These are phyloP conservation scores for Fusarium sterilihyphosum DNA, from an alignment of 2,329 filamentous ascomycete species.

Conservation along the genomic window DNA sequence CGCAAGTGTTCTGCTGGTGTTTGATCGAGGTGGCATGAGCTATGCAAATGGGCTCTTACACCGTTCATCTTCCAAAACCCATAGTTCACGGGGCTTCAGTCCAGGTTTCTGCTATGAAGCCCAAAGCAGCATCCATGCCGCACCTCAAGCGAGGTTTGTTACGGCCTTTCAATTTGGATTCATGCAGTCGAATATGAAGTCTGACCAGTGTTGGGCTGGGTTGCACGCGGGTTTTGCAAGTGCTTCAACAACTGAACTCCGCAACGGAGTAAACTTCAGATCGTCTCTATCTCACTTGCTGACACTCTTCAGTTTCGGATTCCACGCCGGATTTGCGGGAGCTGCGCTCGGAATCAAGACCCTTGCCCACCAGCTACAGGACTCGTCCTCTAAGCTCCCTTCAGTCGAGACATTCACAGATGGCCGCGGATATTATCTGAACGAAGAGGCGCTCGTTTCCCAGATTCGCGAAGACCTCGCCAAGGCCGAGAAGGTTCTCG, in stretches of 20 bases:
- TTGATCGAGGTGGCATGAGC: background rate
- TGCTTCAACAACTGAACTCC: background rate
- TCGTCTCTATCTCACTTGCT: background rate
- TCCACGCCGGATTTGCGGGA: slow-evolving; percentile 80
- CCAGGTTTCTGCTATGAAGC: background rate
- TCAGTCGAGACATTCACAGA: slow-evolving; percentile 46
- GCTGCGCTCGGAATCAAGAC: slow-evolving; percentile 79
- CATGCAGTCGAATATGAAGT: background rate
- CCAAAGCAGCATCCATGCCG: background rate
- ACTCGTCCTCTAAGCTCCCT: slow-evolving; percentile 74
- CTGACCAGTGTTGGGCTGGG: background rate
- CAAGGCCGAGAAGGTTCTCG: slow-evolving; percentile 78
- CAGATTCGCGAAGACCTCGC: slow-evolving; percentile 54
- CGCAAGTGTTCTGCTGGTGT: background rate
- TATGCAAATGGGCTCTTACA: background rate
- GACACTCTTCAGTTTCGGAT: slow-evolving; percentile 64
- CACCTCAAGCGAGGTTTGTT: background rate
- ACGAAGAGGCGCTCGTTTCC: slow-evolving; percentile 68
- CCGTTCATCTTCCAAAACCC: background rate
- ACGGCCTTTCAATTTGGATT: background rate
- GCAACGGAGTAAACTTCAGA: background rate
- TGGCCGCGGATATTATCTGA: slow-evolving; percentile 73
- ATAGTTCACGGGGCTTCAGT: background rate
- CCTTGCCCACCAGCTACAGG: slow-evolving; percentile 84
- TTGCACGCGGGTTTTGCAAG: too few relatives aligned